Percentiles rank a stretch among this genome's conserved stretches.
These are phyloP conservation scores for Solanum chilense DNA, from an alignment of 257 asterid species.

Conservation along the genomic window DNA sequence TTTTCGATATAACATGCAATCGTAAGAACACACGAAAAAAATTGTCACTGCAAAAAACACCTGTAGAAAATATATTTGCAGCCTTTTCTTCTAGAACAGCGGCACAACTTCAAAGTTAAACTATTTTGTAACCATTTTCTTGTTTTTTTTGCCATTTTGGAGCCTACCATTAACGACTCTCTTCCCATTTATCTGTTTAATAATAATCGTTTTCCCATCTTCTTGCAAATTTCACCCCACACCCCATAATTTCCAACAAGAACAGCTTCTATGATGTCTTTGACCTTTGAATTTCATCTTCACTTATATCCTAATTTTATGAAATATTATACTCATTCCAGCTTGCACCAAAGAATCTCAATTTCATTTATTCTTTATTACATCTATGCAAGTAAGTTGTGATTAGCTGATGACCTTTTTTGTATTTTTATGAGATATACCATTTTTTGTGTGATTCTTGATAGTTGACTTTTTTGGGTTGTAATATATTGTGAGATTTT, in stretches of 20 bases:
- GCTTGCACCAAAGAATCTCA: constrained; percentile 16
- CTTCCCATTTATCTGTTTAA: not conserved
- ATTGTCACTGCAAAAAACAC: not conserved
- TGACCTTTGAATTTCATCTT: constrained; percentile 47
- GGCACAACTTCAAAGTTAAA: not conserved
- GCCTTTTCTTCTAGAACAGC: not conserved
- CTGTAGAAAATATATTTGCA: not conserved
- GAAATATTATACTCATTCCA: constrained; percentile 9
- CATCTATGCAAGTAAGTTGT: constrained; percentile 8
- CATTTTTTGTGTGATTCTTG: not conserved
- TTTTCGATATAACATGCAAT: no score
- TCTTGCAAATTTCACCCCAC: constrained; percentile 39
- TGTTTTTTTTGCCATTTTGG: not conserved
- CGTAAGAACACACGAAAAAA: not conserved
- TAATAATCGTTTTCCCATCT: constrained; percentile 8
- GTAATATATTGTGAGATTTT: not conserved
- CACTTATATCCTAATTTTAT: not conserved
- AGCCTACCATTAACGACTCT: constrained; percentile 34
- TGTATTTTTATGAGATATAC: not conserved
- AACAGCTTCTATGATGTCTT: constrained; percentile 12
- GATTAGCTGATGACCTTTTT: not conserved
- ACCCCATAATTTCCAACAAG: not conserved
- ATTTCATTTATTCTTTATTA: not conserved
- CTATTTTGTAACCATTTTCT: not conserved
- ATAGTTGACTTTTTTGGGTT: not conserved